phyloP scores from a whole-genome alignment of 371 early-diverging fungal genomes.

The Mortierella sp. region DNA sequence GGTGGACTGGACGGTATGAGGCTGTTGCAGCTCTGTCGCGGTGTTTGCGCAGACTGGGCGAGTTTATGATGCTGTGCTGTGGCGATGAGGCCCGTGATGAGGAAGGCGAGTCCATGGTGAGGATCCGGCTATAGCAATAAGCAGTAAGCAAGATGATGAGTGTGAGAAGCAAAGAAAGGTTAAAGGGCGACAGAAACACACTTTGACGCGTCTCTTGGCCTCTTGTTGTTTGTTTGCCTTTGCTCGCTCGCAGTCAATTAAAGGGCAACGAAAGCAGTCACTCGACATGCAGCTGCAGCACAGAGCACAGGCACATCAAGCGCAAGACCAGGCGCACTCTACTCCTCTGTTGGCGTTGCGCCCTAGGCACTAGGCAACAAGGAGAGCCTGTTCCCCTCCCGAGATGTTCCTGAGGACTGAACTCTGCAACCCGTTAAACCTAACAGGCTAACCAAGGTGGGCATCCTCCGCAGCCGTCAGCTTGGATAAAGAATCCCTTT shows the following conservation, averaged over 20 bases:
- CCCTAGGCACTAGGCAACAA: no score
- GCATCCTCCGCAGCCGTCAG: neutral
- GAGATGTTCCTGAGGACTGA: neutral
- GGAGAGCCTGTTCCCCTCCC: neutral
- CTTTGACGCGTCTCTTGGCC: slow-evolving; percentile 3
- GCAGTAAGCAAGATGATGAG: neutral
- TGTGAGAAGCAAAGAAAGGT: neutral
- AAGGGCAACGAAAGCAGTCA: slow-evolving; percentile 3
- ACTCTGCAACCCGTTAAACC: neutral
- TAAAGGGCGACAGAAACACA: neutral
- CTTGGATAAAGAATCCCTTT: neutral
- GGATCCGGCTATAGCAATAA: neutral
- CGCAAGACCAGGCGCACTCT: no score
- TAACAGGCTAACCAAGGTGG: neutral
- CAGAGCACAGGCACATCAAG: no score
- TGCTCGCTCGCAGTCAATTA: neutral
- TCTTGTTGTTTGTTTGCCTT: slow-evolving; percentile 1
- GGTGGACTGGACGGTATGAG: neutral
- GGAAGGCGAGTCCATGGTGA: slow-evolving; percentile 24
- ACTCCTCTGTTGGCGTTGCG: no score
- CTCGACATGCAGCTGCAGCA: no score
- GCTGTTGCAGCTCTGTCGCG: slow-evolving; percentile 17
- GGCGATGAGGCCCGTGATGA: slow-evolving; percentile 12
- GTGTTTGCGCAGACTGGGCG: slow-evolving; percentile 33
- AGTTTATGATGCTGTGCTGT: slow-evolving; percentile 30